Evolutionary conservation across 2,329 filamentous ascomycete species (phyloP), one percentile per base, ranked within the genome.

Genomic region (Aspergillus texensis): DNA sequence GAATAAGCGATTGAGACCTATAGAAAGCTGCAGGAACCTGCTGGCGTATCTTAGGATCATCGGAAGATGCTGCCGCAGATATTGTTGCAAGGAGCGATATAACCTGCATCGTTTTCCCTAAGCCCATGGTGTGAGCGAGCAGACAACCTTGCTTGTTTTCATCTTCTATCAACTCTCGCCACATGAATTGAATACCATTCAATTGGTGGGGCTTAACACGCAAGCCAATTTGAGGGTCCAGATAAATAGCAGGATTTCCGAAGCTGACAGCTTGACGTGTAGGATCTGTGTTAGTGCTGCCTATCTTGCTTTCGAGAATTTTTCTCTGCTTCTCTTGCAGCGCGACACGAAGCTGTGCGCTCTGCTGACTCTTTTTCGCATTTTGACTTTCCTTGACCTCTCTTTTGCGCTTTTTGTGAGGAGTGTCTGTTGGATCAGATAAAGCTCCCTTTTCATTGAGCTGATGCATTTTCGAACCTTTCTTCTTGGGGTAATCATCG

Each of bases 41-140:
- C 0, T 81, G 80, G 3, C 77, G 78, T 6, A 94, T 79, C 0
- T 80, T 75, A 0, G 79, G 75, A 60, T 93, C 85, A 0, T 75
- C 34, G 0, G 91, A 94, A 24, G 75, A 74, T 4, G 87, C 83
- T 3, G 92, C 87, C 68, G 91, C 85, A 5, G 88, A 83, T 65
- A 97, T 86, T 0, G 91, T 89, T 19, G 91, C 85, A 6, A 97
- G 84, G n/a, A 97, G 80, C 0, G 92, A 91, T 63, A 97, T 92
- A 6, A 93, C 87, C 79, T 97, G 93, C 89, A 96, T 93, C 0
- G 93, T 96, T 80, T 97, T 97, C 19, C 93, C 93, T 2, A 97
- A 80, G 1, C 94, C 94, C 93, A 97, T 97, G 0, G 91, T 92
- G 75, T 97, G 93, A 6, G 93, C 91, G 24, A 97, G 82, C 14